These are phyloP conservation scores for Calonectria multiphialidica DNA, from an alignment of 2,329 filamentous ascomycete genomes.

Conservation along the genomic window DNA sequence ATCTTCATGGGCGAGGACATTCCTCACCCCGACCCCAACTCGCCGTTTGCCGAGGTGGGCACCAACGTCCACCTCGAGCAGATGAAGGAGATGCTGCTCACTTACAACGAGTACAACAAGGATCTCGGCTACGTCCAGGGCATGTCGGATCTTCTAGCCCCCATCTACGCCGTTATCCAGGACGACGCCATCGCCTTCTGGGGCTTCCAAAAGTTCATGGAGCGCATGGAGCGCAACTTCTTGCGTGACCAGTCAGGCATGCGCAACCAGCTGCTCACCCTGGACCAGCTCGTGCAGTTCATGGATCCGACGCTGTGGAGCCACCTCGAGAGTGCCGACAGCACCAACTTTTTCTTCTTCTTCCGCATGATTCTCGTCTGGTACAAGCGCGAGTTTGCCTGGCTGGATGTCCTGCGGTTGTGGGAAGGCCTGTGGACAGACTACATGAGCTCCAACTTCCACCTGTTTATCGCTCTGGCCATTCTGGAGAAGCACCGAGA, in stretches of 20 bases:
- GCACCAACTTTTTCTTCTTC: slow-evolving; percentile 99
- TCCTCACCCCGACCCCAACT: slow-evolving; percentile 95
- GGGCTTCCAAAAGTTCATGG: slow-evolving; percentile 97
- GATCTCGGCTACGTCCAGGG: slow-evolving; percentile 97
- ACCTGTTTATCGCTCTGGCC: slow-evolving; percentile 92
- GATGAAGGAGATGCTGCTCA: slow-evolving; percentile 98
- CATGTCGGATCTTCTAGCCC: slow-evolving; percentile 96
- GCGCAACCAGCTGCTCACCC: slow-evolving; percentile 88
- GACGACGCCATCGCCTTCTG: slow-evolving; percentile 98
- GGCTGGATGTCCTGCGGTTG: slow-evolving; percentile 85
- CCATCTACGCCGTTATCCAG: slow-evolving; percentile 96
- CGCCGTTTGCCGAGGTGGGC: slow-evolving; percentile 90
- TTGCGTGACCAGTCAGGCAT: slow-evolving; percentile 96
- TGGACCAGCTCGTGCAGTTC: slow-evolving; percentile 95
- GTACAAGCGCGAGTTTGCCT: slow-evolving; percentile 98
- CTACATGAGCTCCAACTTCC: slow-evolving; percentile 88
- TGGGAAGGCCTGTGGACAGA: slow-evolving; percentile 98
- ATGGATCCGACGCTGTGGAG: slow-evolving; percentile 96
- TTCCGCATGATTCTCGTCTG: slow-evolving; percentile 99
- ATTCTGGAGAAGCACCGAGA: slow-evolving; percentile 97
- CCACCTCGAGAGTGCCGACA: slow-evolving; percentile 90
- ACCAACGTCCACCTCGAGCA: slow-evolving; percentile 99
- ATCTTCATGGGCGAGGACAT: slow-evolving; percentile 97
- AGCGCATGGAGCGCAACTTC: slow-evolving; percentile 98
- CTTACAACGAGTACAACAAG: slow-evolving; percentile 98